Evolutionary conservation across 441 rosid genomes (phyloP), one percentile per base, ranked within the genome.

Genomic region (Aquilaria agallochum): DNA sequence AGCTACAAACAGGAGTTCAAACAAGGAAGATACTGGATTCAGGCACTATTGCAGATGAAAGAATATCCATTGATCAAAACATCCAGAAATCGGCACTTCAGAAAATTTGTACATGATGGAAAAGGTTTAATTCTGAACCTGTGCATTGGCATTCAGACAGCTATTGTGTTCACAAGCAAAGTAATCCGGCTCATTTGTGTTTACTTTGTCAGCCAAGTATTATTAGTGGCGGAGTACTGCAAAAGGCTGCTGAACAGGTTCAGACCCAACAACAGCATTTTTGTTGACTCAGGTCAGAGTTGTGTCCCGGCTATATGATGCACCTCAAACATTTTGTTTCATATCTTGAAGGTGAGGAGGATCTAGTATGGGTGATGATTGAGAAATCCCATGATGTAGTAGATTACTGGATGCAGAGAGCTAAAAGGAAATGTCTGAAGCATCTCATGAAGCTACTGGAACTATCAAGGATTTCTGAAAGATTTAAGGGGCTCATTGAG

Each of bases 321-420:
- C 89, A 85, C 31, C 84, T 90, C 12, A 71, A 82, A 49, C 71
- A 69, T 2, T 88, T 76, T 31, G 92, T 85, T 59, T 64, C 87
- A 72, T 80, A 83, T 72, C 88, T 90, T 36, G 95, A 90, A 76
- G 98, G 95, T 6, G 98, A 93, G 79, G 75, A 79, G 27, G 79
- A 76, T 52, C 75, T 93, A 30, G 86, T 83, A 40, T 70, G 75
- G 0, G 5, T 79, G 62, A 88, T 90, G 83, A 75, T 78, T 76
- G 82, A 75, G 74, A 67, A 72, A 34, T 90, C 86, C 59, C 56
- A 80, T 7, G 78, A 81, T 58, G 85, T 91, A 15, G 88, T 87
- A 2, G 76, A 76, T 61, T 79, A 75, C 48, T 83, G 83, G 85
- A 79, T 85, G 66, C 65, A 55, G 54, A 78, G 66, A 68, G 96